Base-by-base conservation (phyloP, 441 rosid species). In the Gossypium gossypioides region DNA sequence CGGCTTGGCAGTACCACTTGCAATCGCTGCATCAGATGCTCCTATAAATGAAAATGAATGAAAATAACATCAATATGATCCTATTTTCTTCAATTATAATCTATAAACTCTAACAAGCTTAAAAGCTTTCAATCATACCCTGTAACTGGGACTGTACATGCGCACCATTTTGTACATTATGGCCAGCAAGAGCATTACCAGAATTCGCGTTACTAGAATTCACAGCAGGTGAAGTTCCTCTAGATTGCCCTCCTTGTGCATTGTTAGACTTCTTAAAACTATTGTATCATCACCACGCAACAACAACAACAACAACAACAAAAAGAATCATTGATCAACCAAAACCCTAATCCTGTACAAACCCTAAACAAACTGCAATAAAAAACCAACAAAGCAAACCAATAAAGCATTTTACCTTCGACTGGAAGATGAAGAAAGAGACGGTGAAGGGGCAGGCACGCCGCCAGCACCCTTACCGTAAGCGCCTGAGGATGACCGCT, bases 381-480 rank as follows among this genome's bases (percentile, higher is more conserved):
- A 67, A 76, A 76, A 2, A 15, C 8, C 16, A 72, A 68, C 13
- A 6, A 1, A 51, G 50, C 58, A 60, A 22, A 12, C 2, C 68
- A 46, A 40, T 44, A 62, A 68, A 25, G 60, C 12, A 29, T 44
- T 24, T 40, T 70, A 87, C 95, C 93, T 84, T 69, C 87, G 87
- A 80, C 61, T 78, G 44, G 89, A 79, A 8, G 89, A 68, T 19
- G 85, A 63, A 62, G 82, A 76, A 62, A 78, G 55, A 9, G 86
- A 75, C 77, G 89, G 77, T 69, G 98, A 80, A 85, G 92, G 91
- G 84, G 87, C 85, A 75, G 90, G 83, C 72, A 82, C 83, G 75
- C 83, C 81, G 73, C 88, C 89, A 51, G 89, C 88, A 81, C 91
- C 96, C 85, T 77, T 88, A 73, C 82, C 85, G 90, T 84, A 84